Evolutionary conservation across 1,139 yeast species (phyloP), one percentile per base, ranked within the genome.

Genomic region (Pichia inconspicua): DNA sequence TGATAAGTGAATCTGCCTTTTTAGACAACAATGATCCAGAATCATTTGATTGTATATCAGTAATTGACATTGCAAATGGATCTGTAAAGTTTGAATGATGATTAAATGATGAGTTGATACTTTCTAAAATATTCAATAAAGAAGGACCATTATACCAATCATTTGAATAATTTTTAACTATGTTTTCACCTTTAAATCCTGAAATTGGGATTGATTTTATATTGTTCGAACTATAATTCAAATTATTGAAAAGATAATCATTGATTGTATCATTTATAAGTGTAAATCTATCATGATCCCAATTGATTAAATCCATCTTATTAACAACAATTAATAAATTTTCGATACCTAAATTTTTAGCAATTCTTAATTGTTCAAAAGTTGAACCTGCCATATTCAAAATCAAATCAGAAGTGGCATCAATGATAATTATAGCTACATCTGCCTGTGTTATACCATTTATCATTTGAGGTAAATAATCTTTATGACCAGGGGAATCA

Each of bases 401-500:
- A 75, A 67, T 92, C 96, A 66, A 89, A 92, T 53, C 53, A 3
- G 95, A 96, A 48, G 89, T 86, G 9, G 95, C 72, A 65, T 94
- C 98, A 14, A 85, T 77, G 11, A 85, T 87, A 41, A 84, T 68
- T 31, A 85, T 70, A 0, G 90, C 92, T 47, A 81, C 67, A 57
- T 85, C 94, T 54, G 86, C 89, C 64, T 90, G 97, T 12, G 95
- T 77, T 0, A 95, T 94, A 53, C 98, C 99, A 42, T 96, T 94
- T 66, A 94, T 92, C 88, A 95, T 92, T 65, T 90, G 95, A n/a
- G 97, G 96, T 53, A 94, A 95, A 67, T 89, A 94, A 74, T 92
- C 96, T 64, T 84, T 78, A 70, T 94, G 99, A 5, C 99, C 99
- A 10, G 99, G 99, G 0, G 98, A 96, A 69, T 94, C 99, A 44